Evolutionary conservation across 352 stramenopile genomes (phyloP).

Genomic region (Saprolegnia diclina): DNA sequence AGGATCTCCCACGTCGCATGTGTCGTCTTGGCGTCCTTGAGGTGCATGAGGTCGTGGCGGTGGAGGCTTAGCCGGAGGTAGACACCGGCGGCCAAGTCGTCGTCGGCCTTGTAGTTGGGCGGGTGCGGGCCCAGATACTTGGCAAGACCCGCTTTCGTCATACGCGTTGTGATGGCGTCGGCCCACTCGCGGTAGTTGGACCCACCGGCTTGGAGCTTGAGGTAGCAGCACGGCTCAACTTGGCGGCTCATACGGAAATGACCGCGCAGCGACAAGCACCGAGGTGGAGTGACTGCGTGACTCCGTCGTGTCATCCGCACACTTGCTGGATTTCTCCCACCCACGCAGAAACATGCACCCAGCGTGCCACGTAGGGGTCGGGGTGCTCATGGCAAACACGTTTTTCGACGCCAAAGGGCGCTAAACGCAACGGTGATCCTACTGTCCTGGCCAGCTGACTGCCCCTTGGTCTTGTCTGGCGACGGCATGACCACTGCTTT

Average conservation of each 20-base stretch:
- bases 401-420: too few relatives aligned
- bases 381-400: too few relatives aligned
- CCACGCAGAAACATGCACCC: conserved; percentile 7
- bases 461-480: conserved; percentile 5
- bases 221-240: too few relatives aligned
- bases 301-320: background rate
- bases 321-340: conserved; percentile 16
- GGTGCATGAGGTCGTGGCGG: conserved; percentile 5
- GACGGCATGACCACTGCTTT: background rate
- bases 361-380: background rate
- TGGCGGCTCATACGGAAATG: background rate
- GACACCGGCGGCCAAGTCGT: background rate
- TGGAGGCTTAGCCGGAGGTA: conserved; percentile 5
- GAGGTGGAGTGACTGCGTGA: background rate
- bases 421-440: too few relatives aligned
- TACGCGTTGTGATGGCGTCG: background rate
- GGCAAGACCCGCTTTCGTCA: background rate
- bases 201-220: conserved; percentile 6
- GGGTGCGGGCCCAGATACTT: background rate
- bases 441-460: background rate
- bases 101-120: background rate
- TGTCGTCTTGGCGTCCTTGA: conserved; percentile 9
- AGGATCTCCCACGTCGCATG: conserved; percentile 4
- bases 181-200: conserved; percentile 11
- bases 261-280: background rate